phyloP scores from a whole-genome alignment of 2,329 filamentous ascomycete genomes.

The Metarhizium album region DNA sequence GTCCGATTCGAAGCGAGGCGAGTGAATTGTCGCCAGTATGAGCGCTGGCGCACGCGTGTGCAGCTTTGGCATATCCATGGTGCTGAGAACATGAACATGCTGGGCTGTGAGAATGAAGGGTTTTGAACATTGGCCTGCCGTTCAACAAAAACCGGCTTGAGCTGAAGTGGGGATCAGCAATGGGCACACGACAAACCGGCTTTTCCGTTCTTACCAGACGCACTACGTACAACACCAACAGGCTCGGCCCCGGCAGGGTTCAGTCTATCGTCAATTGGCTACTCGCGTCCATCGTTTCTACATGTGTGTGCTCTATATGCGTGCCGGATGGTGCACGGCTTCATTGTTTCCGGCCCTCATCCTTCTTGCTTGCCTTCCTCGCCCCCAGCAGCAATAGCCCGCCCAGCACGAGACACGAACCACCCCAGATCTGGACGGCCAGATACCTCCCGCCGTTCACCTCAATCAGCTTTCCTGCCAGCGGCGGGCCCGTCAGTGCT shows the following conservation, averaged over 20 bases:
- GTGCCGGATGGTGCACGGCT: not conserved
- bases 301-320: not conserved
- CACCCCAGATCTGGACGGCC: constrained; percentile 42
- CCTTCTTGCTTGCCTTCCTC: not conserved
- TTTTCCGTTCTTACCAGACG: too few relatives aligned
- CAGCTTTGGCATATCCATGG: constrained; percentile 28
- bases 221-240: too few relatives aligned
- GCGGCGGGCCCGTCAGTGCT: constrained; percentile 41
- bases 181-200: too few relatives aligned
- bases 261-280: not conserved
- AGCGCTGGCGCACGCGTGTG: constrained; percentile 18
- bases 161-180: not conserved
- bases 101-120: not conserved
- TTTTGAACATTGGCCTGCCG: not conserved
- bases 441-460: constrained; percentile 31
- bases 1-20: constrained; percentile 24
- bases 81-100: constrained; percentile 18
- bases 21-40: constrained; percentile 15
- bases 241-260: not conserved
- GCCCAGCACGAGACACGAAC: constrained; percentile 32
- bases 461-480: constrained; percentile 40
- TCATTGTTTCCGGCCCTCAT: not conserved
- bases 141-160: not conserved
- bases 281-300: not conserved
- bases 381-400: constrained; percentile 29